phyloP scores from a whole-genome alignment of 2,329 filamentous ascomycete genomes.

The Plenodomus tracheiphilus region DNA sequence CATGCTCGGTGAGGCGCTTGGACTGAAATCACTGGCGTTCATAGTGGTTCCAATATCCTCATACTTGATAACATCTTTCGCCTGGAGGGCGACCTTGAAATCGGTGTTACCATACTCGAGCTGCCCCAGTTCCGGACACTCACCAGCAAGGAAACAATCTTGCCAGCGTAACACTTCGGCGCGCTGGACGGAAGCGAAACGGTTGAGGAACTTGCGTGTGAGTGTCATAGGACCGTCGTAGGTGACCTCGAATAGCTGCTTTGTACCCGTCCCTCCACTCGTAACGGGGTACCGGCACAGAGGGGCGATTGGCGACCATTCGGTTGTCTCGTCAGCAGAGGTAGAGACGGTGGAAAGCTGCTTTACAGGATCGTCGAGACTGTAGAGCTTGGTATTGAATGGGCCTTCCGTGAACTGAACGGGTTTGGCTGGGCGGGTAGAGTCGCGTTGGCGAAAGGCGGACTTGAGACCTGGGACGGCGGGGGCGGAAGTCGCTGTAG shows the following conservation, averaged over 20 bases:
- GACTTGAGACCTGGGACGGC: not conserved
- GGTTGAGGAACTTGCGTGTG: constrained; percentile 6
- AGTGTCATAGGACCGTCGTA: constrained; percentile 1
- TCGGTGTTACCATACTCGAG: constrained; percentile 15
- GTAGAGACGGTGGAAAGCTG: not conserved
- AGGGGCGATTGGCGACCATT: constrained; percentile 1
- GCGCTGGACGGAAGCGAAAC: constrained; percentile 14
- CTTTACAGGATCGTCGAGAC: constrained; percentile 2
- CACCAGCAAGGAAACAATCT: not conserved
- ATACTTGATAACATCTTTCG: constrained; percentile 1
- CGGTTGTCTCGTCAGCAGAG: not conserved
- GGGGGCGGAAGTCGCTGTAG: too few species aligned
- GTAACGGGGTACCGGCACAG: not conserved
- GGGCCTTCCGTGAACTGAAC: constrained; percentile 6
- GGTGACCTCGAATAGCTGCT: not conserved
- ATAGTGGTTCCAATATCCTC: constrained; percentile 12
- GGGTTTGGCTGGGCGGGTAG: not conserved
- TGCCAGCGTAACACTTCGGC: constrained; percentile 10
- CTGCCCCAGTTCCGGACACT: constrained; percentile 4
- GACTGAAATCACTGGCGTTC: constrained; percentile 4
- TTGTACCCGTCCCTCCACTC: not conserved
- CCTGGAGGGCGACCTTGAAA: constrained; percentile 11
- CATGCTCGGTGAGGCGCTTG: not conserved
- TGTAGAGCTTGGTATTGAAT: constrained; percentile 3
- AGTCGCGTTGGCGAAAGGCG: not conserved